Evolutionary conservation across 2,329 filamentous ascomycete species (phyloP), one percentile per base, ranked within the genome.

Genomic region (Verticillium isaacii): DNA sequence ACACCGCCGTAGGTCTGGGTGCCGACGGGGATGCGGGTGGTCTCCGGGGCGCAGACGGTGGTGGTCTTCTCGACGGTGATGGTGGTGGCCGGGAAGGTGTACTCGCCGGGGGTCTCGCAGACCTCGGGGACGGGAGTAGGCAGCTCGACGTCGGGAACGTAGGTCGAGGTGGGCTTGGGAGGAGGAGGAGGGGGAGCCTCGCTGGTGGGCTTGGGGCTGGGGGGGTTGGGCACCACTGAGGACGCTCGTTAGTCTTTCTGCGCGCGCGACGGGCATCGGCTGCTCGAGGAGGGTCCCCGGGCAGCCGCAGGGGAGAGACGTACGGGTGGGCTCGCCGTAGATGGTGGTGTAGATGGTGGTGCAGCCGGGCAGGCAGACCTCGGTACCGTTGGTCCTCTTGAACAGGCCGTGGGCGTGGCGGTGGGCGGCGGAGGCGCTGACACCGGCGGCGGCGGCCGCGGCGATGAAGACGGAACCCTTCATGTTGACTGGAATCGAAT

Each of bases 61-160:
- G 87, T 89, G 63, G 84, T 83, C 74, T 86, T 80, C 65, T 82
- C 87, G 67, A 93, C 77, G 64, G 85, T 88, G 66, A 91, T 72
- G 65, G 89, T 93, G 68, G 84, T 89, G 63, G 89, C 88, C 68
- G 88, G 87, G 81, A 91, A 86, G 67, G 89, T 92, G 81, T 92
- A 93, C 65, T 83, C 85, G 75, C 90, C 90, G 36, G 89, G 85
- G 56, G 86, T 88, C 60, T 85, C 78, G 82, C 82, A 89, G 58
- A 77, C 77, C 75, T 82, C 77, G 58, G 79, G 73, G 66, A 81
- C 73, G 23, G 82, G 81, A 25, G 83, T 86, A 55, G 84, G 84
- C 56, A 85, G 76, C 32, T 78, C 74, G 58, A 78, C 75, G 62
- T 82, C 74, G 60, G 76, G 71, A 36, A 78, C 75, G 60, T 79